These are phyloP conservation scores for Talaromyces adpressus DNA, from an alignment of 495 filamentous ascomycete genomes.

Conservation along the genomic window DNA sequence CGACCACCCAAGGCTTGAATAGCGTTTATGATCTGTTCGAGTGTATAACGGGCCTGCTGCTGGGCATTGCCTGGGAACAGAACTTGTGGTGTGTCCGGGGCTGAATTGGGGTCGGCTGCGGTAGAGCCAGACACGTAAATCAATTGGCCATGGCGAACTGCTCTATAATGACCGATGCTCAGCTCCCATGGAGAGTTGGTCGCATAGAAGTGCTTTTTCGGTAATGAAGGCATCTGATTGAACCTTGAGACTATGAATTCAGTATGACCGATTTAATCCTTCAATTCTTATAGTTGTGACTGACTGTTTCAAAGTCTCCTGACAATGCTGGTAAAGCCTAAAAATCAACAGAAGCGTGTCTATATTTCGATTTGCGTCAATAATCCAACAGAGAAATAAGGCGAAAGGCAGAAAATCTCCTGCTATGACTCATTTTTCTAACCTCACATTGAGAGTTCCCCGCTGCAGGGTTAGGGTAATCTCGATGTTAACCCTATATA, in stretches of 20 bases:
- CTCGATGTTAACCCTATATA: too few species aligned
- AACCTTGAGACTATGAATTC: background rate
- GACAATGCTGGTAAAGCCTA: background rate
- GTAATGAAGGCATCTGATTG: background rate
- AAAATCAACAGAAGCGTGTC: background rate
- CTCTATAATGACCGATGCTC: conserved; percentile 39
- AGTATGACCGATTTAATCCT: background rate
- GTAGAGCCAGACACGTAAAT: conserved; percentile 44
- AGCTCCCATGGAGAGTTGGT: conserved; percentile 38
- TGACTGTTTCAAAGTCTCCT: background rate
- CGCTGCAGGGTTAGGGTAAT: background rate
- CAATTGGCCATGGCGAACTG: conserved; percentile 32
- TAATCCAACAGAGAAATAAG: background rate
- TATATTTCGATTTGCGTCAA: background rate
- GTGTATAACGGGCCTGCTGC: conserved; percentile 29
- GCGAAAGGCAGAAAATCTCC: background rate
- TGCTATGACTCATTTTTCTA: background rate
- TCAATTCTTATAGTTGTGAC: background rate
- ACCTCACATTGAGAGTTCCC: background rate
- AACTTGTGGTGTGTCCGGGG: conserved; percentile 25
- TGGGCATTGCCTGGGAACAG: conserved; percentile 32
- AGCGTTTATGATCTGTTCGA: conserved; percentile 33
- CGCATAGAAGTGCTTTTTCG: conserved; percentile 17
- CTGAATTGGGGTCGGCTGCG: conserved; percentile 28
- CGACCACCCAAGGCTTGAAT: conserved; percentile 33